Evolutionary conservation across 345 rosid species (phyloP), one percentile per base, ranked within the genome.

Genomic region (Linum trigynum): DNA sequence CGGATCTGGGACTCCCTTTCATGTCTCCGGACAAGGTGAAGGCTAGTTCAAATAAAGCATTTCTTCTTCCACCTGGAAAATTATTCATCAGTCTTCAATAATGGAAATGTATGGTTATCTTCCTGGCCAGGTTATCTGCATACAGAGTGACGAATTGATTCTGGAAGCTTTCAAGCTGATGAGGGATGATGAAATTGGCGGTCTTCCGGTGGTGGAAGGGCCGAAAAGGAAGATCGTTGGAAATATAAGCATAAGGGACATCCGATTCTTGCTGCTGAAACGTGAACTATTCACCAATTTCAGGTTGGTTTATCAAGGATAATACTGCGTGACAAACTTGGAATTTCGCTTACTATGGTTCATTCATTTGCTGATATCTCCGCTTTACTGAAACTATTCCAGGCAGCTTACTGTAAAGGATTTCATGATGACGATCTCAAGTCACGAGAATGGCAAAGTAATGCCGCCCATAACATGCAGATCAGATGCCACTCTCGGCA

Each of bases 1-100:
- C 88, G 39, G 90, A 89, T 78, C 74, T 87, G 3, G 98, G 98
- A 64, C 88, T 92, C 58, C 98, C 95, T 57, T 86, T 92, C 67
- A 85, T 87, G 87, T 81, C 89, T 32, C 35, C 86, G 1, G 64
- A 76, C n/a, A 75, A 85, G 89, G 97, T 85, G 40, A 69, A 43
- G 59, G 12, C 23, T 68, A 15, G 35, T 65, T 57, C 59, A 67
- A 8, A 39, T 9, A 43, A 55, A 37, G n/a, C 64, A 64, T 55
- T 41, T 48, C 14, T 48, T 60, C 56, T 58, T 6, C 39, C 10
- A 10, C 48, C 32, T 35, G 57, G 17, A 35, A 68, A 39, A 36
- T 65, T 36, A 59, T 57, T 56, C 57, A 16, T 16, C 2, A 42
- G 38, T 37, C 57, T 2, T 3, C 55, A 23, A 35, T 50, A 4